phyloP scores from a whole-genome alignment of 768 basidiomycete species.

The Multifurca ochricompacta region DNA sequence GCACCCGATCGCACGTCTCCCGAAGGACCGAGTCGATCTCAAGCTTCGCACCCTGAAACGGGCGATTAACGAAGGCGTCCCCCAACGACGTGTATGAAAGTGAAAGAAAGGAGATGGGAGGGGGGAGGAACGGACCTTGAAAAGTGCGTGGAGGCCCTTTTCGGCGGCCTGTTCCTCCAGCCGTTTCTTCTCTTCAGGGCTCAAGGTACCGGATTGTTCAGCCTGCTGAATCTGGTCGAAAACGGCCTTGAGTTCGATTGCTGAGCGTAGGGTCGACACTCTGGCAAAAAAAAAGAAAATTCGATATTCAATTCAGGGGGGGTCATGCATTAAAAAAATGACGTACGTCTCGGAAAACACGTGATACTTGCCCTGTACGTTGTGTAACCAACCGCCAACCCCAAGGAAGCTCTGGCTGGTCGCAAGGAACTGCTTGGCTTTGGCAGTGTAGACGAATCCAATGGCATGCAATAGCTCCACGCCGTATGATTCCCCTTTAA shows the following conservation, averaged over 20 bases:
- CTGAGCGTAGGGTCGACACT: constrained; percentile 77
- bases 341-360: constrained; percentile 88
- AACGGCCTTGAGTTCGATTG: constrained; percentile 81
- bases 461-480: constrained; percentile 79
- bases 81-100: neutral
- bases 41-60: constrained; percentile 71
- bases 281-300: constrained; percentile 29
- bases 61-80: neutral
- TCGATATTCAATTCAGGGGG: too few species aligned
- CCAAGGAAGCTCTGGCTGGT: constrained; percentile 63
- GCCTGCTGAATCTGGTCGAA: constrained; percentile 91
- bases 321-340: too few species aligned
- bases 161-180: constrained; percentile 91
- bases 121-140: constrained; percentile 51
- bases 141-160: constrained; percentile 83
- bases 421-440: constrained; percentile 77
- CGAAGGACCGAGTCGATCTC: constrained; percentile 86
- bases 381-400: constrained; percentile 89
- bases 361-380: constrained; percentile 87
- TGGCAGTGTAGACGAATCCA: constrained; percentile 77
- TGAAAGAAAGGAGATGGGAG: neutral
- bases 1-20: constrained; percentile 78
- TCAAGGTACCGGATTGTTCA: constrained; percentile 74
- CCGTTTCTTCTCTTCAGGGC: constrained; percentile 69
- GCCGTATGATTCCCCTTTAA: constrained; percentile 84